Evolutionary conservation across 306 rosid species (phyloP).

Genomic region (Quercus glauca): DNA sequence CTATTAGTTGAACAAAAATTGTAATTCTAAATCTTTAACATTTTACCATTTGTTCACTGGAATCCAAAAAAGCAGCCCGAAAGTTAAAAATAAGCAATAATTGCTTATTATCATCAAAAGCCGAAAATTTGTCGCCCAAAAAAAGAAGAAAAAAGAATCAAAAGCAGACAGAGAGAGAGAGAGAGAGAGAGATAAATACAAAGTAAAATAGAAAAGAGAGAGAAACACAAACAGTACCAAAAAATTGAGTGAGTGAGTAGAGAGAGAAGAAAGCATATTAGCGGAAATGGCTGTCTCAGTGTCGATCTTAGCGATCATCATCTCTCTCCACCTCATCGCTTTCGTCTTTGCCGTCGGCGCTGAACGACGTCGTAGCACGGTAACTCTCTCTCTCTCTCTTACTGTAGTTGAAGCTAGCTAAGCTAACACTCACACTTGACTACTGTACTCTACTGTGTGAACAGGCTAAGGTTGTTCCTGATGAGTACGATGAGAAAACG

Average conservation of each 20-base stretch:
- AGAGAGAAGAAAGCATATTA: neutral
- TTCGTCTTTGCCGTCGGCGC: conserved; percentile 87
- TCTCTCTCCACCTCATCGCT: conserved; percentile 81
- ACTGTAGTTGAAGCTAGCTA: neutral
- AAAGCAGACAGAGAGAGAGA: conserved; percentile 6
- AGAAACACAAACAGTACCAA: neutral
- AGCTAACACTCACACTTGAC: neutral
- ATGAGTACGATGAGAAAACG: conserved; percentile 67
- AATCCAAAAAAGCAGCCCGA: neutral
- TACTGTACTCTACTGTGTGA: neutral
- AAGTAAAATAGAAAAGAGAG: neutral
- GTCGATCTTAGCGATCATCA: conserved; percentile 45
- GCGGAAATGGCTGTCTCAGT: conserved; percentile 65
- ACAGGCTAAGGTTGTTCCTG: conserved; percentile 65
- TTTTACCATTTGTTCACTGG: neutral
- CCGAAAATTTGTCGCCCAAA: neutral
- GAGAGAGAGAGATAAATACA: neutral
- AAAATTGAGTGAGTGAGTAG: neutral
- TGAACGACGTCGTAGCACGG: conserved; percentile 82
- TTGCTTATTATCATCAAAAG: conserved; percentile 14
- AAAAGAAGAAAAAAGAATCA: neutral
- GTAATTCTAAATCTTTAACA: accelerated
- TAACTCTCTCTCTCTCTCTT: conserved; percentile 2
- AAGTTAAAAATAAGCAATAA: neutral
- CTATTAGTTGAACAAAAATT: no score